Base-by-base conservation (phyloP, 1,284 basidiomycete species). In the Thecaphora frezii region DNA sequence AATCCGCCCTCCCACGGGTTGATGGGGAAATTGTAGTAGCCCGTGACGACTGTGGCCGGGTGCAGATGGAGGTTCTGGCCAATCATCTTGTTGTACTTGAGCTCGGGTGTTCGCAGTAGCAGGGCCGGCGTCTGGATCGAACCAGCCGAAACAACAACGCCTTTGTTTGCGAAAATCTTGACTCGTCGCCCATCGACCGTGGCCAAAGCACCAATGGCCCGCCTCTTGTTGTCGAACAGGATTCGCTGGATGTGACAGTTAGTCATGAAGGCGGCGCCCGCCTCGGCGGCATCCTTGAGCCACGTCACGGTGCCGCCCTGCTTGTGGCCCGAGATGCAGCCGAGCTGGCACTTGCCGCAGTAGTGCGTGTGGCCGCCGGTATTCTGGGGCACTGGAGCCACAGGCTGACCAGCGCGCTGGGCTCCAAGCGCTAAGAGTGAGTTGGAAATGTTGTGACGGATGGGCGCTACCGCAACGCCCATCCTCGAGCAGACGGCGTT, bases 61-160 rank as follows among this genome's bases (percentile, higher is more conserved):
- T 83, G 82, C 23, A 83, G 66, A 46, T 80, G 78, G n/a, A 83
- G 66, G 52, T 81, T 79, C 46, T 76, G 67, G 12, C 82, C 82
- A 54, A 83, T 81, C 58, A 78, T 71, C 46, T 79, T 78, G 73
- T 82, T 82, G 66, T 64, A 69, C 45, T 62, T 66, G 26, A 83
- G 64, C 18, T 79, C 78, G n/a, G 76, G 76, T 36, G 78, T 79
- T 30, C 81, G 78, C 22, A 81, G 74, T 8, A 83, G 73, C 44
- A 83, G 58, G 0, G 81, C 82, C 0, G 82, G 82, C 3, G 80
- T 80, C 58, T 82, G 76, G 46, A 83, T 56, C 13, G 79, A 78
- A 10, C 82, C 82, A 0, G 75, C 77, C 12, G 78, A 74, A 41
- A 80, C 71, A 28, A 83, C 74, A 2, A 82, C 80, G 2, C 74